Evolutionary conservation across 371 early-diverging fungal genomes (phyloP).

Genomic region (Lichtheimia hyalospora): DNA sequence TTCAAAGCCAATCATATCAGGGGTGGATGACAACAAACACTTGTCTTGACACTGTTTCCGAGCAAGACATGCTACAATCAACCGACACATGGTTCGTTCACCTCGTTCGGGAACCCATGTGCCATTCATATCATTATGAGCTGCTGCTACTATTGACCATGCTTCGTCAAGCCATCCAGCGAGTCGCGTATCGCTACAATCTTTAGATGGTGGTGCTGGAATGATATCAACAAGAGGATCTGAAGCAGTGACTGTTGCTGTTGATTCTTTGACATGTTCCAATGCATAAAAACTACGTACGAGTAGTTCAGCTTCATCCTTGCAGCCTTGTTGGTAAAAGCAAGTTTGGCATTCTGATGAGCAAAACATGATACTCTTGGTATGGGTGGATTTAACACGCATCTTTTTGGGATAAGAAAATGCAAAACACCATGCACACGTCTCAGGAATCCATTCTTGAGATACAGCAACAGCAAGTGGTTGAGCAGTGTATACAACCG

Average conservation of each 20-base stretch:
- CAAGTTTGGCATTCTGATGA: conserved; percentile 25
- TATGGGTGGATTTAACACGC: conserved; percentile 17
- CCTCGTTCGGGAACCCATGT: conserved; percentile 15
- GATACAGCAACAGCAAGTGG: conserved; percentile 36
- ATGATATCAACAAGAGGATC: not conserved
- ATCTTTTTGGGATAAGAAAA: conserved; percentile 39
- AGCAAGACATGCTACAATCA: conserved; percentile 31
- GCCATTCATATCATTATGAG: not conserved
- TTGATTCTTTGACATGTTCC: not conserved
- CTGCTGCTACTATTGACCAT: conserved; percentile 18
- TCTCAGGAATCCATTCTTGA: conserved; percentile 44
- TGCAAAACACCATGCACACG: conserved; percentile 39
- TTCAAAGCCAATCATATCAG: conserved; percentile 10
- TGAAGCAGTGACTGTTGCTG: not conserved
- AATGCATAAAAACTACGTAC: conserved; percentile 2
- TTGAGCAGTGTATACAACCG: conserved; percentile 21
- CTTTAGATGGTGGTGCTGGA: not conserved
- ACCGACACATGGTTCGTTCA: conserved; percentile 36
- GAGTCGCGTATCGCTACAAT: not conserved
- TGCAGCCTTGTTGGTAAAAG: conserved; percentile 3
- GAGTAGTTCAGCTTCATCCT: conserved; percentile 13
- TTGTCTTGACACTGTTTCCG: conserved; percentile 14
- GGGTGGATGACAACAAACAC: not conserved
- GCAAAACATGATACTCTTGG: conserved; percentile 29
- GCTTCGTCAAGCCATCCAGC: conserved; percentile 21